phyloP scores from a whole-genome alignment of 805 yeast genomes.

The Brettanomyces naardenensis region DNA sequence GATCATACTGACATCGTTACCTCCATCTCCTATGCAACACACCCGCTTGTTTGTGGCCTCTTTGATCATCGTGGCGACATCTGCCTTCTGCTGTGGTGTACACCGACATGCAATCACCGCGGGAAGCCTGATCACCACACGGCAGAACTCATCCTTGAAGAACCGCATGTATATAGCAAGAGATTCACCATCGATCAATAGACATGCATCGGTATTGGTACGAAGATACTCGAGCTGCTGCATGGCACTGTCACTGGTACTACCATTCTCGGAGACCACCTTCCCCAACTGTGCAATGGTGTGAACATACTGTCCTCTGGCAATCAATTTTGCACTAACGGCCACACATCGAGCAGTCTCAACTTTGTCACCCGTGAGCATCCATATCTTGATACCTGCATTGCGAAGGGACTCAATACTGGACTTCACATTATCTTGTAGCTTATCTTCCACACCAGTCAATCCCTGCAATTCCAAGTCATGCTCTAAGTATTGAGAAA shows the following conservation, averaged over 20 bases:
- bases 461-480: slow-evolving; percentile 83
- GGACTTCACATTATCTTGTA: slow-evolving; percentile 85
- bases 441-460: slow-evolving; percentile 95
- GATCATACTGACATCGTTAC: slow-evolving; percentile 98
- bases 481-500: slow-evolving; percentile 64
- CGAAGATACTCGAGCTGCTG: slow-evolving; percentile 67
- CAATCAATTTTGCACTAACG: slow-evolving; percentile 85
- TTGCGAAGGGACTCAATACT: slow-evolving; percentile 88
- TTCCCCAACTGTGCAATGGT: slow-evolving; percentile 63
- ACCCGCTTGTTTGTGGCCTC: slow-evolving; percentile 79
- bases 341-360: slow-evolving; percentile 98
- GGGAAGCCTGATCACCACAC: slow-evolving; percentile 69
- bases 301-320: slow-evolving; percentile 91
- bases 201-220: slow-evolving; percentile 58
- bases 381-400: slow-evolving; percentile 98
- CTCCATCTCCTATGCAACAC: slow-evolving; percentile 99
- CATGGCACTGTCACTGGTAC: slow-evolving; percentile 50
- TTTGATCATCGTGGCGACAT: slow-evolving; percentile 76
- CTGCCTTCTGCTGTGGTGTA: slow-evolving; percentile 98
- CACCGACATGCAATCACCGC: slow-evolving; percentile 98
- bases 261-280: slow-evolving; percentile 18
- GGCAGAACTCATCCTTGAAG: slow-evolving; percentile 66
- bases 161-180: slow-evolving; percentile 58
- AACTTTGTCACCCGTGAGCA: slow-evolving; percentile 98
- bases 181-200: slow-evolving; percentile 92